These are phyloP conservation scores for Trametes maxima DNA, from an alignment of 768 basidiomycete genomes.

Conservation along the genomic window DNA sequence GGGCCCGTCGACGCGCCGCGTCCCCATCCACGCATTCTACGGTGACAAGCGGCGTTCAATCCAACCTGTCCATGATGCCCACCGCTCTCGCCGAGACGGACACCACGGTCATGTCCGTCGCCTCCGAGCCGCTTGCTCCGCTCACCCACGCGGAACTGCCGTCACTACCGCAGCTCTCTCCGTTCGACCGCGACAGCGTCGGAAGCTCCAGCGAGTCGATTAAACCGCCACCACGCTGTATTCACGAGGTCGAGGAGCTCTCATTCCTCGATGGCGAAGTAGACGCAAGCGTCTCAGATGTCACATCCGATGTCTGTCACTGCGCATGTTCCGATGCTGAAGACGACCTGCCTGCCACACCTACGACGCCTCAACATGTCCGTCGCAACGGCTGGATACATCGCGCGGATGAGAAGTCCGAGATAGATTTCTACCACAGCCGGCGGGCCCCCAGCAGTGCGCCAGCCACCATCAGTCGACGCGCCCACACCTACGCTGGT, in stretches of 20 bases:
- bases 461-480: conserved; percentile 3
- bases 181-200: conserved; percentile 15
- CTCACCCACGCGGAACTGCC: conserved; percentile 15
- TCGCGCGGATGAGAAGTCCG: conserved; percentile 52
- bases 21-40: conserved; percentile 39
- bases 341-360: conserved; percentile 8
- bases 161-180: conserved; percentile 10
- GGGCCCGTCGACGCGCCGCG: conserved; percentile 2
- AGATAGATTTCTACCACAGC: conserved; percentile 48
- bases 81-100: conserved; percentile 39
- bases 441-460: conserved; percentile 3
- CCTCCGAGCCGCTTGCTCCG: conserved; percentile 26
- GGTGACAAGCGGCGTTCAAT: conserved; percentile 37
- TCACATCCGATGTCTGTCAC: conserved; percentile 26
- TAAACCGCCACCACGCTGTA: conserved; percentile 43
- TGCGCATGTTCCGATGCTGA: conserved; percentile 16
- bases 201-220: conserved; percentile 13
- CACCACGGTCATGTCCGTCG: conserved; percentile 30
- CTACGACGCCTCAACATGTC: conserved; percentile 34
- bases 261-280: conserved; percentile 27
- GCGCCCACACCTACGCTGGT: conserved; percentile 8
- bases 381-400: conserved; percentile 59
- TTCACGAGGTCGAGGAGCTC: conserved; percentile 54
- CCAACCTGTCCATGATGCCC: conserved; percentile 33
- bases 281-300: conserved; percentile 11